Conservation (phyloP, 345 rosid genomes). For the Hirschfeldia incana region DNA sequence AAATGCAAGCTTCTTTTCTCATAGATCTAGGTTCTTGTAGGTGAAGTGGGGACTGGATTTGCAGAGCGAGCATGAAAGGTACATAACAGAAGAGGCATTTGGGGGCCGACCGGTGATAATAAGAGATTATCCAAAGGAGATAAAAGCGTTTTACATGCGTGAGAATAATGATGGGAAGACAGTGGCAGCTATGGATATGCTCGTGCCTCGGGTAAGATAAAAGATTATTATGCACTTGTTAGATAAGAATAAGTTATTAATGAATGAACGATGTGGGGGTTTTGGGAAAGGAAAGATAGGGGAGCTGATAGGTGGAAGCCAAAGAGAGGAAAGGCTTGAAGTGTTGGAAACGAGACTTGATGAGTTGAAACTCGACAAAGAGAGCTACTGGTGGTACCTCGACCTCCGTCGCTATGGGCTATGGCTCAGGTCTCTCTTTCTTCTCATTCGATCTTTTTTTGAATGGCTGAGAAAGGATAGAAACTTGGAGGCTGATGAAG, state of each 20-base stretch:
- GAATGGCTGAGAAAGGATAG: conserved; percentile 7
- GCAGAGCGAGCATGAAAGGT: conserved; percentile 99
- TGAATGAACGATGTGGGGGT: neutral
- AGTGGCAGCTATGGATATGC: conserved; percentile 98
- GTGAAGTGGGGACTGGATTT: conserved; percentile 97
- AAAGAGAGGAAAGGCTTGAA: conserved; percentile 92
- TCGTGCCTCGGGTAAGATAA: conserved; percentile 84
- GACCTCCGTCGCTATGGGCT: conserved; percentile 95
- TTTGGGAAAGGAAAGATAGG: conserved; percentile 54
- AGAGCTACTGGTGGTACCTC: conserved; percentile 97
- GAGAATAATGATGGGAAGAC: conserved; percentile 95
- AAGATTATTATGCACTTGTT: conserved; percentile 2
- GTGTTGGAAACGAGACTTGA: conserved; percentile 80
- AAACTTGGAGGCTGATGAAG: conserved; percentile 23
- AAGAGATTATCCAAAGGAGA: conserved; percentile 98
- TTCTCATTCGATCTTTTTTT: neutral
- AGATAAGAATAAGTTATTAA: neutral
- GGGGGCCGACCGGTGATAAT: conserved; percentile 83
- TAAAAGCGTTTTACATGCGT: conserved; percentile 98
- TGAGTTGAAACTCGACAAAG: conserved; percentile 72
- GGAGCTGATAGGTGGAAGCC: conserved; percentile 98
- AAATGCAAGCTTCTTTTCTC: neutral
- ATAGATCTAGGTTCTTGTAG: conserved; percentile 37
- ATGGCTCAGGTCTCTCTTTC: conserved; percentile 73
- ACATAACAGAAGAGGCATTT: conserved; percentile 87